Conservation (phyloP, 2,329 filamentous ascomycete genomes). For the Fusarium pseudoanthophilum region DNA sequence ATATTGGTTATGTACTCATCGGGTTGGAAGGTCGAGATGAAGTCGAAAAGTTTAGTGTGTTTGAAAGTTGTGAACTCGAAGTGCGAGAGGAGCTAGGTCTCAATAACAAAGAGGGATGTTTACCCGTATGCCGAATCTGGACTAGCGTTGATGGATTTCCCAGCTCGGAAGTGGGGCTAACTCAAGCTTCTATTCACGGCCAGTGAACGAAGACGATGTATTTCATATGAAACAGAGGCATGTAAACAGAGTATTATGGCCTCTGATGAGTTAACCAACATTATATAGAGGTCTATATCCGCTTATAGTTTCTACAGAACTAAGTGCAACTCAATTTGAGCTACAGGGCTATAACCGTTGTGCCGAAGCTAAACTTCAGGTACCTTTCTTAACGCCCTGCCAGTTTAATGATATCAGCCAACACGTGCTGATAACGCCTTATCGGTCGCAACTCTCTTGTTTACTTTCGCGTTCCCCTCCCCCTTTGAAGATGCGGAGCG, state of each 20-base stretch:
- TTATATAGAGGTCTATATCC: accelerated
- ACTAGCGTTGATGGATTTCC: conserved; percentile 15
- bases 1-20: conserved; percentile 41
- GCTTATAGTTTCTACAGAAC: background rate
- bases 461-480: conserved; percentile 54
- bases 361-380: background rate
- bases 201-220: conserved; percentile 37
- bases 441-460: conserved; percentile 54
- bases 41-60: conserved; percentile 26
- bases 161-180: conserved; percentile 21
- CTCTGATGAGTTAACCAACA: too few species aligned
- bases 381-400: conserved; percentile 2
- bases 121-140: conserved; percentile 5
- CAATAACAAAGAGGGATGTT: conserved; percentile 37
- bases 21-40: conserved; percentile 14
- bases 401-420: conserved; percentile 29
- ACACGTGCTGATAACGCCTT: conserved; percentile 54
- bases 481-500: conserved; percentile 35
- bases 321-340: background rate
- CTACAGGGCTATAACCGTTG: background rate
- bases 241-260: background rate
- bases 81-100: conserved; percentile 30
- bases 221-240: conserved; percentile 1
- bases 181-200: conserved; percentile 24
- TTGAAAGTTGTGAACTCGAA: conserved; percentile 36